These are phyloP conservation scores for Solanum pimpinellifolium DNA, from an alignment of 257 asterid species.

Conservation along the genomic window DNA sequence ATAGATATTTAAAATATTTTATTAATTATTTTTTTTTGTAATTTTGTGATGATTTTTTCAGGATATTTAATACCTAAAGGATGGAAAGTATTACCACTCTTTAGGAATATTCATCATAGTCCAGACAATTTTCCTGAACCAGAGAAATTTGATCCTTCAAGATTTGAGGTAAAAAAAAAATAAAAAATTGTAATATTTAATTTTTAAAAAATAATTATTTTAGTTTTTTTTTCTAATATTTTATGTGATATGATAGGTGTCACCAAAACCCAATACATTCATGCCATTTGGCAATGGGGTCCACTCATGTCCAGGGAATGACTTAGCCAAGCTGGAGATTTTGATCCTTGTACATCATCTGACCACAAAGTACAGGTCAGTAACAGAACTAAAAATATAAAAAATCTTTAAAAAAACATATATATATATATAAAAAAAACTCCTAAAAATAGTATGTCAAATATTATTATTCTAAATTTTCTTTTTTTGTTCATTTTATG, in stretches of 20 bases:
- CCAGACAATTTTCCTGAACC: conserved; percentile 85
- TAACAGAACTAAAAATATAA: background rate
- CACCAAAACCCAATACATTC: conserved; percentile 78
- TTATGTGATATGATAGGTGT: conserved; percentile 28
- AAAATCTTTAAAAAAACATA: background rate
- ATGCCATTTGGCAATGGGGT: conserved; percentile 95
- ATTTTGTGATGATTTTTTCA: conserved; percentile 2
- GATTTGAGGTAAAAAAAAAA: conserved; percentile 73
- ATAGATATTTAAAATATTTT: background rate
- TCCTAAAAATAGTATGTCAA: conserved; percentile 13
- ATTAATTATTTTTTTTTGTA: background rate
- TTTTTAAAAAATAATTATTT: too few relatives aligned
- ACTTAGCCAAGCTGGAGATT: conserved; percentile 83
- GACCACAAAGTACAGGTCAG: conserved; percentile 84
- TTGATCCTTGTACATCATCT: conserved; percentile 74
- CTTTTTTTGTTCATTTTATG: background rate
- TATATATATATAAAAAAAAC: background rate
- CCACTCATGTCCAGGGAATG: conserved; percentile 94
- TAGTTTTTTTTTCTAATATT: background rate
- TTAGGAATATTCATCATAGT: conserved; percentile 82
- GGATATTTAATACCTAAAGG: conserved; percentile 88
- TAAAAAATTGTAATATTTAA: background rate
- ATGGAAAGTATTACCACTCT: conserved; percentile 94
- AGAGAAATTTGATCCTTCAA: conserved; percentile 92
- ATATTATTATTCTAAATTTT: background rate